Evolutionary conservation across 768 basidiomycete genomes (phyloP).

Genomic region (Leccinum arenicola): DNA sequence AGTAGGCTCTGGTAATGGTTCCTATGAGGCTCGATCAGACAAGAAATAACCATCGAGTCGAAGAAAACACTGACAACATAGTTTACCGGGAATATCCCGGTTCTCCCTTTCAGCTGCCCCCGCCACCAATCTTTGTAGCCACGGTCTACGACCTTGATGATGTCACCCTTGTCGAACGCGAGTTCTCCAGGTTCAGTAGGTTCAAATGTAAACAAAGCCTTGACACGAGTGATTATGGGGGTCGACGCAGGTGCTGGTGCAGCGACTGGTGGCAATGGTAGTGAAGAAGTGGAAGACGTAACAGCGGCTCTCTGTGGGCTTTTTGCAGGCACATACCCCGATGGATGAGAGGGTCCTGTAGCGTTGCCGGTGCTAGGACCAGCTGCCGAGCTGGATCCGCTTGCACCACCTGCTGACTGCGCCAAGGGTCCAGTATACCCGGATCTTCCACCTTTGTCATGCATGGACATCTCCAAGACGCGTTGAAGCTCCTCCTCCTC

Average conservation of each 20-base stretch:
- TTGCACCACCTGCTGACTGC: slow-evolving; percentile 33
- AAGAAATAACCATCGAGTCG: neutral
- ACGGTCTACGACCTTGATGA: slow-evolving; percentile 93
- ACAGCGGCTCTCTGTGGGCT: slow-evolving; percentile 37
- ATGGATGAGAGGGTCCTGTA: slow-evolving; percentile 40
- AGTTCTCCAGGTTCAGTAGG: slow-evolving; percentile 88
- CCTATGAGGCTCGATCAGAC: slow-evolving; percentile 39
- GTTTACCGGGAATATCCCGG: slow-evolving; percentile 96
- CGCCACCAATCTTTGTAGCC: slow-evolving; percentile 98
- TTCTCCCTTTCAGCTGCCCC: slow-evolving; percentile 84
- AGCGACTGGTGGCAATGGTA: slow-evolving; percentile 21
- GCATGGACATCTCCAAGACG: slow-evolving; percentile 89
- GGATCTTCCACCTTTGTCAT: slow-evolving; percentile 79
- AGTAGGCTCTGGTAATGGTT: slow-evolving; percentile 83
- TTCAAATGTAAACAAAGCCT: slow-evolving; percentile 85
- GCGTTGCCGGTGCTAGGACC: slow-evolving; percentile 22
- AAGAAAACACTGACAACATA: slow-evolving; percentile 68
- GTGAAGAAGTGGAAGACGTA: slow-evolving; percentile 28
- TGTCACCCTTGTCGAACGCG: slow-evolving; percentile 86
- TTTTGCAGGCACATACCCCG: slow-evolving; percentile 58
- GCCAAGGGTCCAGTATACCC: slow-evolving; percentile 49
- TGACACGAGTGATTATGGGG: slow-evolving; percentile 72
- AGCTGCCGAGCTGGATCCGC: slow-evolving; percentile 28
- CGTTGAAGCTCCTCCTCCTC: slow-evolving; percentile 96
- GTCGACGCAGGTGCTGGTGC: slow-evolving; percentile 13